Evolutionary conservation across 495 filamentous ascomycete genomes (phyloP).

Genomic region (Patellaria atrata): DNA sequence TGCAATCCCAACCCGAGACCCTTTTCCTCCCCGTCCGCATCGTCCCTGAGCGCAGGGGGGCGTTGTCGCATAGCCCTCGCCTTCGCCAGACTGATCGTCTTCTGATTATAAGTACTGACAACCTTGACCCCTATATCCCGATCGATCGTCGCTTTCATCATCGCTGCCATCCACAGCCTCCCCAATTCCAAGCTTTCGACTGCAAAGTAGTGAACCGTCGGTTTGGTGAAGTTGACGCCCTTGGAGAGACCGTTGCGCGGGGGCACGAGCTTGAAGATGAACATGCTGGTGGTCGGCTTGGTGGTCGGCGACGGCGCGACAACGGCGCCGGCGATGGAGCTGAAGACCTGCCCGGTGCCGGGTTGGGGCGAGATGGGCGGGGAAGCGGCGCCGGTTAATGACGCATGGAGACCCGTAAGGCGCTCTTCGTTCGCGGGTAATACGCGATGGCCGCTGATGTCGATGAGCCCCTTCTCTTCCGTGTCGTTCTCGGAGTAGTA

Average conservation of each 20-base stretch:
- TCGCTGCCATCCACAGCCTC: constrained; percentile 91
- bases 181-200: constrained; percentile 80
- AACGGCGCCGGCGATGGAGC: too few species aligned
- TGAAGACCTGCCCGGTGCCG: constrained; percentile 41
- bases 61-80: constrained; percentile 69
- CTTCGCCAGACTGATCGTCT: constrained; percentile 79
- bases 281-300: constrained; percentile 38
- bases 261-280: constrained; percentile 97
- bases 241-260: constrained; percentile 77
- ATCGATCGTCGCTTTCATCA: constrained; percentile 99
- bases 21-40: constrained; percentile 40
- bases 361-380: constrained; percentile 59
- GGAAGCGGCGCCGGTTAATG: constrained; percentile 71
- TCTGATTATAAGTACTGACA: constrained; percentile 84
- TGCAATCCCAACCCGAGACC: too few species aligned
- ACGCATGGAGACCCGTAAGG: constrained; percentile 78
- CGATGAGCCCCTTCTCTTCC: constrained; percentile 88
- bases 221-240: constrained; percentile 93
- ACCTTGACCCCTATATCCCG: constrained; percentile 66
- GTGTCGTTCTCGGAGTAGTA: constrained; percentile 89
- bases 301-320: too few species aligned
- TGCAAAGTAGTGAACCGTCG: constrained; percentile 93
- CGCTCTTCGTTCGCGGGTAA: constrained; percentile 88
- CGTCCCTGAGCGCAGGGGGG: constrained; percentile 72
- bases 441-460: constrained; percentile 92